Conservation (phyloP, 2,329 filamentous ascomycete species). For the Fusarium euwallaceae region DNA sequence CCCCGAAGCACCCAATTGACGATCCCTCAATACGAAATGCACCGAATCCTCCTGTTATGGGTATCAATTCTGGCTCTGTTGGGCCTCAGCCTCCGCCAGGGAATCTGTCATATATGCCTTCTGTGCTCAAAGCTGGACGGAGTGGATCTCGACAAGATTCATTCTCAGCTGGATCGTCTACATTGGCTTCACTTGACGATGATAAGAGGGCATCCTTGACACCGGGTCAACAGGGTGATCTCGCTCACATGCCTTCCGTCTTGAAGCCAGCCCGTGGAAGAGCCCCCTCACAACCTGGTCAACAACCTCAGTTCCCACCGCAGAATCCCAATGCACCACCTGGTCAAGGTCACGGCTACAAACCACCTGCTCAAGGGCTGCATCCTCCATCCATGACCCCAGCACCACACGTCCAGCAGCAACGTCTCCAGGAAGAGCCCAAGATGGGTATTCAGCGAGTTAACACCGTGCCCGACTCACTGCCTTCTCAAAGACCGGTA, state of each 20-base stretch:
- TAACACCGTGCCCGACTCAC: slow-evolving; percentile 41
- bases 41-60: slow-evolving; percentile 8
- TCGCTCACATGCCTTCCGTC: slow-evolving; percentile 40
- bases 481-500: slow-evolving; percentile 36
- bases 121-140: slow-evolving; percentile 13
- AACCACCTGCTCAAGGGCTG: slow-evolving; percentile 40
- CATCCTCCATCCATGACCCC: slow-evolving; percentile 46
- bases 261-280: slow-evolving; percentile 43
- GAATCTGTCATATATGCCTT: slow-evolving; percentile 13
- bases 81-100: slow-evolving; percentile 7
- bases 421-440: slow-evolving; percentile 35
- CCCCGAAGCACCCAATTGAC: slow-evolving; percentile 33
- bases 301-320: slow-evolving; percentile 14
- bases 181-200: not conserved
- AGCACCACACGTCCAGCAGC: slow-evolving; percentile 34
- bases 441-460: slow-evolving; percentile 37
- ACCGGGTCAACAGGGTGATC: slow-evolving; percentile 17
- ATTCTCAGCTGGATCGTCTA: not conserved
- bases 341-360: slow-evolving; percentile 33
- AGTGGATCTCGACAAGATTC: not conserved
- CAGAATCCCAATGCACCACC: slow-evolving; percentile 2
- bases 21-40: slow-evolving; percentile 14
- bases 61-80: not conserved
- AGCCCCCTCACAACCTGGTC: slow-evolving; percentile 23
- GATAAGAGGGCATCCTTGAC: not conserved